Conservation (phyloP, 2,329 filamentous ascomycete species). For the Tolypocladium pustulatum region DNA sequence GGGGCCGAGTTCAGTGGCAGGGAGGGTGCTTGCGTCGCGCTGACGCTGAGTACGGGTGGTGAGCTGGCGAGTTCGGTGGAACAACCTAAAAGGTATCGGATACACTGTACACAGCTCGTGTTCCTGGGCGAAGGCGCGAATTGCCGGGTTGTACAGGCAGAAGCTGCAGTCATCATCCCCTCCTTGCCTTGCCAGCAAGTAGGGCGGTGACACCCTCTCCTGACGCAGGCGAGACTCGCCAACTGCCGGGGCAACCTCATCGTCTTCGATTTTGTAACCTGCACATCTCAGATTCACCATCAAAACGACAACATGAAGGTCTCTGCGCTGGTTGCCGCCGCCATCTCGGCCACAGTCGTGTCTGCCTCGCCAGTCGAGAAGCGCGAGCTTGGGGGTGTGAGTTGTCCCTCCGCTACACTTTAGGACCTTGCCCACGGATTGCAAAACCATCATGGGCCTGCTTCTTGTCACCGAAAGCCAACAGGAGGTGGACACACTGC, state of each 20-base stretch:
- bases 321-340: conserved; percentile 9
- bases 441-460: not conserved
- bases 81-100: too few relatives aligned
- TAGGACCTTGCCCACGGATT: not conserved
- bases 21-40: too few relatives aligned
- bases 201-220: not conserved
- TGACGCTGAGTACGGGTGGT: too few relatives aligned
- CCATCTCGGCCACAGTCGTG: conserved; percentile 10
- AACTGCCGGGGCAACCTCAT: too few relatives aligned
- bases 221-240: not conserved
- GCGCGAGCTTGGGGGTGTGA: conserved; percentile 35
- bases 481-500: not conserved
- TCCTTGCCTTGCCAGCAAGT: not conserved
- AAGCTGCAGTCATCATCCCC: not conserved
- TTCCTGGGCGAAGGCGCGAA: not conserved
- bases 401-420: conserved; percentile 10
- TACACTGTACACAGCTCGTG: too few relatives aligned
- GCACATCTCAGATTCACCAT: not conserved
- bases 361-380: conserved; percentile 23
- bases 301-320: conserved; percentile 17
- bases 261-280: not conserved
- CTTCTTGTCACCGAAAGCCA: not conserved
- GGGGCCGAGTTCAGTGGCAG: too few relatives aligned
- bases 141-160: not conserved
- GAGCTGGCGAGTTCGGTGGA: too few relatives aligned